Percentiles rank a stretch among this genome's conserved stretches.
Evolutionary conservation across 2,329 filamentous ascomycete genomes (phyloP).

Genomic region (Leptosphaerulina australis): DNA sequence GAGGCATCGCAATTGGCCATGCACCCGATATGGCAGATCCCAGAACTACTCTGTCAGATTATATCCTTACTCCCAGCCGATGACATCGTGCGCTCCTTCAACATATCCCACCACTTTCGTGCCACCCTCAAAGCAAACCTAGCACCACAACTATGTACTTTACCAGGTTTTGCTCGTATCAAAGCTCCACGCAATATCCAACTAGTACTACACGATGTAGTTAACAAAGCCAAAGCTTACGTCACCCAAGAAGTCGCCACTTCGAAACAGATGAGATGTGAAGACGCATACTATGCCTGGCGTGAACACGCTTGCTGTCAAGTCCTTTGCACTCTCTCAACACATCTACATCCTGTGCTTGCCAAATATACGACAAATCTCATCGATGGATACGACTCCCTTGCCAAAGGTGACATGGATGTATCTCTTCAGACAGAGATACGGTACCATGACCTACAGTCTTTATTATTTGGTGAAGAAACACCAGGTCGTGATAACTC

Average conservation of each 20-base stretch:
- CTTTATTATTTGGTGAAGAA: background rate
- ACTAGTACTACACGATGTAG: background rate
- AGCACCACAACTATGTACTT: slow-evolving; percentile 10
- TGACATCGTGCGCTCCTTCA: slow-evolving; percentile 2
- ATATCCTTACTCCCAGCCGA: slow-evolving; percentile 13
- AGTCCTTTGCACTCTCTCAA: slow-evolving; percentile 8
- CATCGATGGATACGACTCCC: background rate
- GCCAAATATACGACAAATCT: background rate
- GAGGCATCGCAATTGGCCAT: background rate
- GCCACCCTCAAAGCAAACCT: slow-evolving; percentile 15
- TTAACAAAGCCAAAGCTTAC: background rate
- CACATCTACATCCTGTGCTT: slow-evolving; percentile 16
- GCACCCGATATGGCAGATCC: slow-evolving; percentile 23
- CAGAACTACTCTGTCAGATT: slow-evolving; percentile 23
- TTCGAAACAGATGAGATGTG: background rate
- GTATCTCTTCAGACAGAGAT: slow-evolving; percentile 2
- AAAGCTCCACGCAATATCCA: background rate
- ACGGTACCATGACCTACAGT: background rate
- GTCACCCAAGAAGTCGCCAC: background rate
- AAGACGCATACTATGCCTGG: slow-evolving; percentile 23
- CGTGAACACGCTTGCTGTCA: slow-evolving; percentile 9
- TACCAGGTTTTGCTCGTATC: slow-evolving; percentile 4
- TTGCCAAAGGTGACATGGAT: background rate
- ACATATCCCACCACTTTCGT: slow-evolving; percentile 15
- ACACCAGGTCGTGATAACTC: background rate